These are phyloP conservation scores for Neurospora crassa DNA, from an alignment of 2,329 filamentous ascomycete genomes.

Conservation along the genomic window DNA sequence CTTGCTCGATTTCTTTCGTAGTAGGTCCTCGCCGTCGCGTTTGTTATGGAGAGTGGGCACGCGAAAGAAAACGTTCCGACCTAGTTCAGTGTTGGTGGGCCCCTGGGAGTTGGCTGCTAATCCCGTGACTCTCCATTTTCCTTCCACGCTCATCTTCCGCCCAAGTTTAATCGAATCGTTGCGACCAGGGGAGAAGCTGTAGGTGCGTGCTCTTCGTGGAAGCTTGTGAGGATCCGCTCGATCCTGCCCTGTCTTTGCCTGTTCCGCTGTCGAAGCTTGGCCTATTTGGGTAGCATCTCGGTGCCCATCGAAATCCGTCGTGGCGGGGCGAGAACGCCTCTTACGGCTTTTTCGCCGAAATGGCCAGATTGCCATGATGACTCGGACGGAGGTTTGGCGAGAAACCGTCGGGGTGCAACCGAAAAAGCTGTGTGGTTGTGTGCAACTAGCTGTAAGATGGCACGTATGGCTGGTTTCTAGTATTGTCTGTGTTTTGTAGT, in stretches of 20 bases:
- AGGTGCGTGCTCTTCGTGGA: conserved; percentile 39
- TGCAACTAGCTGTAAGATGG: conserved; percentile 2
- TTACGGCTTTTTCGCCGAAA: conserved; percentile 68
- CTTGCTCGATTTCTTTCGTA: conserved; percentile 67
- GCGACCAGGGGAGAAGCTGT: conserved; percentile 54
- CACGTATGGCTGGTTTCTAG: not conserved
- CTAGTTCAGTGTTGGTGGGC: conserved; percentile 7
- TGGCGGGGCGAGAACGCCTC: conserved; percentile 44
- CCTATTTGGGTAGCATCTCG: conserved; percentile 18
- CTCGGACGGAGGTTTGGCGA: not conserved
- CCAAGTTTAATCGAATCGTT: conserved; percentile 42
- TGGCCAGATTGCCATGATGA: conserved; percentile 68
- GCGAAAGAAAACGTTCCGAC: conserved; percentile 23
- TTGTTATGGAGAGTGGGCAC: conserved; percentile 51
- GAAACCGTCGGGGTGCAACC: conserved; percentile 1
- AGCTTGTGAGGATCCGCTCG: conserved; percentile 38
- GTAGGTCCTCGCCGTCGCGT: conserved; percentile 46
- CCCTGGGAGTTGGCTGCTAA: conserved; percentile 20
- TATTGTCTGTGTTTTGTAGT: conserved; percentile 6
- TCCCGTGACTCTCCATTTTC: conserved; percentile 13
- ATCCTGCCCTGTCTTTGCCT: conserved; percentile 28
- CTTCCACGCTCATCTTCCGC: conserved; percentile 16
- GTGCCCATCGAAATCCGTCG: conserved; percentile 40
- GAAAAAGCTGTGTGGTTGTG: not conserved
- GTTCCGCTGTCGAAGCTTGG: conserved; percentile 14